Conservation (phyloP, 148 eudicot genomes). For the Cornus suecica region DNA sequence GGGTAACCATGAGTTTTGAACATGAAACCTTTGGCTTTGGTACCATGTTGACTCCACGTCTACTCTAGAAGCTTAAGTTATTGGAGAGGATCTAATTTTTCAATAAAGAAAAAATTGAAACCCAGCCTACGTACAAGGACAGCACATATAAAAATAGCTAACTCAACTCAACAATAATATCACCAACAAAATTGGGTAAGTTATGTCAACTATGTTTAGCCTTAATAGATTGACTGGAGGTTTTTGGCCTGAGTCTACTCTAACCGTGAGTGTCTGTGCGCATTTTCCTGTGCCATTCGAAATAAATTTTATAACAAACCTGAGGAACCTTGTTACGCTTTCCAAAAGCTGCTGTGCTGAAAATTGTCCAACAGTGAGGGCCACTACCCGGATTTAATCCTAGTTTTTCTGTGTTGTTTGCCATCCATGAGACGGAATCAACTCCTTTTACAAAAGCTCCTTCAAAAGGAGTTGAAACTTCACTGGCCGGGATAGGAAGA, state of each 20-base stretch:
- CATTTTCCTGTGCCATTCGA: too few species aligned
- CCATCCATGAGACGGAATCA: conserved; percentile 95
- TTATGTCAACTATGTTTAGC: background rate
- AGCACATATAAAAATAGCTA: background rate
- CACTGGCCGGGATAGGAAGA: conserved; percentile 58
- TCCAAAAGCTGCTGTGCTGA: conserved; percentile 81
- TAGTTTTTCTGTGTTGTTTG: conserved; percentile 71
- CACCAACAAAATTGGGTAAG: background rate
- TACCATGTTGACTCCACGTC: too few species aligned
- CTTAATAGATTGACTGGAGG: background rate
- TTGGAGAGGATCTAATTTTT: too few species aligned
- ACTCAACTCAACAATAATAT: background rate
- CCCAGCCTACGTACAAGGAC: background rate
- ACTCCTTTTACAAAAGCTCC: conserved; percentile 91
- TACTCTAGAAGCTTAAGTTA: too few species aligned
- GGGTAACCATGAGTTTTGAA: too few species aligned
- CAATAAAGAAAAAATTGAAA: too few species aligned
- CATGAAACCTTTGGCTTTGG: too few species aligned
- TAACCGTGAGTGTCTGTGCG: background rate
- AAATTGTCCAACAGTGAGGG: conserved; percentile 91
- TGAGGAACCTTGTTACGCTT: conserved; percentile 93
- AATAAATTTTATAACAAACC: conserved; percentile 36
- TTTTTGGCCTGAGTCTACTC: background rate
- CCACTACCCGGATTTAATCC: conserved; percentile 32
- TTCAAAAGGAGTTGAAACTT: conserved; percentile 55